Base-by-base conservation (phyloP, 345 rosid species). In the Mallotus nudiflorus region DNA sequence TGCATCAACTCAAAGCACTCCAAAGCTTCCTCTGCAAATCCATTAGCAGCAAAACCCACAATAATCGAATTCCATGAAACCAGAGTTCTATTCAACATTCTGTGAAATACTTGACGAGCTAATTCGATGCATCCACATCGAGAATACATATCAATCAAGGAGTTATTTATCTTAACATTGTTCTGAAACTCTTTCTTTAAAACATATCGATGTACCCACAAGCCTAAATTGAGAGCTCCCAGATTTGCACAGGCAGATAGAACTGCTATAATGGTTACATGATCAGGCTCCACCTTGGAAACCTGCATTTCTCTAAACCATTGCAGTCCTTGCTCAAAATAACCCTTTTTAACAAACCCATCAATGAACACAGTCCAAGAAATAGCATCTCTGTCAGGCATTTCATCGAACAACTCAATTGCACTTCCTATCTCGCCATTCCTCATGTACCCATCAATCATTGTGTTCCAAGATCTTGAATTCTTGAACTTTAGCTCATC, bases 61-160 rank as follows among this genome's bases (percentile, higher is more conserved):
- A 76, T 63, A 40, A 76, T 57, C 9, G 79, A 76, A 61, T 76
- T 76, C 79, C 79, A 76, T 3, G 75, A 70, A 18, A 76, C 79
- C 29, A 59, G 29, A 50, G 70, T 70, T 65, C 70, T 58, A 35
- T 57, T 59, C 2, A 11, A 42, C 71, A 75, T 75, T 45, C 57
- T 70, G 37, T 65, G 49, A 16, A 75, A 70, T 24, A 75, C 79
- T 65, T 75, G 75, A 37, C 48, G 67, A n/a, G 79, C 71, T 49
- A 75, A 39, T 5, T 58, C 71, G 14, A 65, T 15, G 20, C 67
- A 70, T 45, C 79, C 79, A 14, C 74, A 69, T 42, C 71, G 52
- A 50, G 62, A 49, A 50, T 75, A 75, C 71, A 75, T 64, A 49
- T 70, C 79, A 49, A 75, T 75, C 75, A 75, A 58, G 1, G 79